Conservation (phyloP, 106 monocot species). For the Dioscorea alata region DNA sequence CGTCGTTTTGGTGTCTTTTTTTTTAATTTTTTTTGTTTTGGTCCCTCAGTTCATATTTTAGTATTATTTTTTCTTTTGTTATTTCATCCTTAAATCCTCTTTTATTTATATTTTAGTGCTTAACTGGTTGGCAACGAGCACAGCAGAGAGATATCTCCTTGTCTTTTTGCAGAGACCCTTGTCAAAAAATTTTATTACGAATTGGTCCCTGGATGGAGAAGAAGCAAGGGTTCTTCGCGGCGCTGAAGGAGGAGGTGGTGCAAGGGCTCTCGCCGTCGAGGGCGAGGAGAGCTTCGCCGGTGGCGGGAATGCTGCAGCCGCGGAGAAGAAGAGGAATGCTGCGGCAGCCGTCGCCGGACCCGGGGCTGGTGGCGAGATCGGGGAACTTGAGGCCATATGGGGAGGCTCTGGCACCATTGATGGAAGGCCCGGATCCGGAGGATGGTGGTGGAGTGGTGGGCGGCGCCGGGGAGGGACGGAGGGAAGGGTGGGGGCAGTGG, state of each 20-base stretch:
- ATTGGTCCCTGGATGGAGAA: conserved; percentile 44
- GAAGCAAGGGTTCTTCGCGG: conserved; percentile 86
- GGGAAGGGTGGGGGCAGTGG: conserved; percentile 78
- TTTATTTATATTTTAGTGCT: too few relatives aligned
- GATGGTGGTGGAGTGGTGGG: neutral
- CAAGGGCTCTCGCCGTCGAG: conserved; percentile 55
- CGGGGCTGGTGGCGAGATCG: conserved; percentile 23
- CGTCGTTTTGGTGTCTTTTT: too few relatives aligned
- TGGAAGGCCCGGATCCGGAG: conserved; percentile 65
- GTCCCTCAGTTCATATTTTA: too few relatives aligned
- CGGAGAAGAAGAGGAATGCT: conserved; percentile 13
- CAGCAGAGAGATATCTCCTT: too few relatives aligned
- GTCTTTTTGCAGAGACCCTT: too few relatives aligned
- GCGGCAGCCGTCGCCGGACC: conserved; percentile 4
- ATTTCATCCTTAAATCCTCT: too few relatives aligned
- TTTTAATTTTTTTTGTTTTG: too few relatives aligned
- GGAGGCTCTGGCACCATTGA: conserved; percentile 65
- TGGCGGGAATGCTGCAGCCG: conserved; percentile 9
- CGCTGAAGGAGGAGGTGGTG: conserved; percentile 69
- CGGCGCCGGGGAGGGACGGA: conserved; percentile 15
- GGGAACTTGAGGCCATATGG: conserved; percentile 42
- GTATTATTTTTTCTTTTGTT: too few relatives aligned
- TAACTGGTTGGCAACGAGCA: too few relatives aligned
- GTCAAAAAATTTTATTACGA: too few relatives aligned
- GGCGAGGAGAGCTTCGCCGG: conserved; percentile 18